Evolutionary conservation across 2,329 filamentous ascomycete genomes (phyloP).

Genomic region (Geosmithia morbida): DNA sequence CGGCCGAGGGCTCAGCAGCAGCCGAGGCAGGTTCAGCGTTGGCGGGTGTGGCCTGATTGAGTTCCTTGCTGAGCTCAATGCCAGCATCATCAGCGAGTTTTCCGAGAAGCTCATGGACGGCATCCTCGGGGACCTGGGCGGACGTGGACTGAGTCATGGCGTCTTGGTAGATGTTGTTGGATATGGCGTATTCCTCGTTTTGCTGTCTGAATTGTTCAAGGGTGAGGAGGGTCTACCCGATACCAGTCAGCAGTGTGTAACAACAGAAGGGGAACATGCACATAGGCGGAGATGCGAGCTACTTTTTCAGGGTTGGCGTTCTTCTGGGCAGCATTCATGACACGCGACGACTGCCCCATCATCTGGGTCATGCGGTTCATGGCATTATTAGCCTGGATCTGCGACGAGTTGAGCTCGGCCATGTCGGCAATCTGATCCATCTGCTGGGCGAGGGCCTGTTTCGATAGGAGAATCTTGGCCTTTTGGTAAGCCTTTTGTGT

Average conservation of each 20-base stretch:
- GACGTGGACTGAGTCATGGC: constrained; percentile 67
- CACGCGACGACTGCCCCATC: constrained; percentile 44
- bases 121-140: constrained; percentile 61
- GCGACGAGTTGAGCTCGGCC: constrained; percentile 43
- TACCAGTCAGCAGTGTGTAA: neutral
- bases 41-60: constrained; percentile 41
- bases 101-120: constrained; percentile 72
- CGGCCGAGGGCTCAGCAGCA: constrained; percentile 53
- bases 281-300: neutral
- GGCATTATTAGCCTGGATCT: constrained; percentile 50
- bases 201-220: constrained; percentile 47
- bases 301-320: constrained; percentile 45
- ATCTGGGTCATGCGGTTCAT: constrained; percentile 53
- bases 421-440: constrained; percentile 53
- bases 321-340: constrained; percentile 43
- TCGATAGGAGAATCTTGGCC: constrained; percentile 46
- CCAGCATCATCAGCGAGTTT: constrained; percentile 83
- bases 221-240: constrained; percentile 35
- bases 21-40: constrained; percentile 42
- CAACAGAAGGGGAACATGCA: neutral
- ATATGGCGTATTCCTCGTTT: constrained; percentile 50
- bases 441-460: constrained; percentile 46
- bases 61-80: constrained; percentile 65
- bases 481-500: constrained; percentile 50
- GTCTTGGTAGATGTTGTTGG: constrained; percentile 69